Conservation (phyloP, 2,329 filamentous ascomycete species). For the Fusarium staphyleae region DNA sequence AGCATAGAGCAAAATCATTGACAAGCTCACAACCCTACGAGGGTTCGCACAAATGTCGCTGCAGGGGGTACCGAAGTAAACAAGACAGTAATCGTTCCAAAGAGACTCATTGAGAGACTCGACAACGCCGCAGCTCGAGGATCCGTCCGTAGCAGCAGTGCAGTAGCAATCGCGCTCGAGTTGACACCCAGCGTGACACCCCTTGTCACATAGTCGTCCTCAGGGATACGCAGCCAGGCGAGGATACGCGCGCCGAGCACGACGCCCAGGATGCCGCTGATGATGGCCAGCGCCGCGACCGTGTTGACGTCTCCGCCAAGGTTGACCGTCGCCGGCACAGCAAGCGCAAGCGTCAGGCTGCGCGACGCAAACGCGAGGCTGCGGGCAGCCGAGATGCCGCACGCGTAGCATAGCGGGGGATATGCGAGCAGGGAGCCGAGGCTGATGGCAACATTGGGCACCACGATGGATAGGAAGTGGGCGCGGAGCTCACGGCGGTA, state of each 20-base stretch:
- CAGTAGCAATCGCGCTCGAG: constrained; percentile 66
- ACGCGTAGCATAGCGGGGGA: constrained; percentile 59
- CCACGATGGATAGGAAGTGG: constrained; percentile 61
- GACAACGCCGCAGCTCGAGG: constrained; percentile 66
- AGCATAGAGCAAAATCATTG: background rate
- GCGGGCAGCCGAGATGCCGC: constrained; percentile 61
- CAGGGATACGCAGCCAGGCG: constrained; percentile 58
- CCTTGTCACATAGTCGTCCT: constrained; percentile 70
- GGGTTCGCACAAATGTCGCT: constrained; percentile 54
- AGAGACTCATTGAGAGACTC: constrained; percentile 66
- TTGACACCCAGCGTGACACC: constrained; percentile 68
- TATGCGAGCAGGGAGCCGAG: constrained; percentile 64
- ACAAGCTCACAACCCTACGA: constrained; percentile 52
- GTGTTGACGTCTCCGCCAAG: constrained; percentile 64
- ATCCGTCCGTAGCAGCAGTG: constrained; percentile 62
- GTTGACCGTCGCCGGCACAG: constrained; percentile 62
- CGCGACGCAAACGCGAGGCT: constrained; percentile 63
- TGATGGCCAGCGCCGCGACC: constrained; percentile 63
- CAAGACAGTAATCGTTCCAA: constrained; percentile 65
- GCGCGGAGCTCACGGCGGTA: constrained; percentile 62
- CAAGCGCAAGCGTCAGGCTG: constrained; percentile 67
- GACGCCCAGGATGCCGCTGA: constrained; percentile 66
- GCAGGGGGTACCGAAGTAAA: constrained; percentile 65
- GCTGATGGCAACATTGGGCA: constrained; percentile 60
- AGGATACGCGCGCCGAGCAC: constrained; percentile 61